Evolutionary conservation across 306 rosid genomes (phyloP), one percentile per base, ranked within the genome.

Genomic region (Nissolia schottii): DNA sequence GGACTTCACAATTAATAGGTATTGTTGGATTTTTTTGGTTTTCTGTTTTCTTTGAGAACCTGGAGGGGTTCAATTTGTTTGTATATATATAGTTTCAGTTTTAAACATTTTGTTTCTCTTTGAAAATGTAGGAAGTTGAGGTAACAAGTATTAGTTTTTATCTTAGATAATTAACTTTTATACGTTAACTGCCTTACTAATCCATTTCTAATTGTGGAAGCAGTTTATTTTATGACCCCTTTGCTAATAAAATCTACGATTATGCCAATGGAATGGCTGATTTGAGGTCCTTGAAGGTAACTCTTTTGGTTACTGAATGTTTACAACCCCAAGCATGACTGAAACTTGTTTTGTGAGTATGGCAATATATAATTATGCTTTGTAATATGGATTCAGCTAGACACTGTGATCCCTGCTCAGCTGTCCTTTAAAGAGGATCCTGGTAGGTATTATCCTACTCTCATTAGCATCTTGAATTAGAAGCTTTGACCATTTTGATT

Each of bases 211-310:
- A 51, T 74, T 79, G 64, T 80, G 84, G 83, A 43, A 81, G 73
- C 97, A 94, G 98, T 80, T 89, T 93, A 77, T 93, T 93, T 88
- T 90, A 87, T 58, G 98, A 93, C 64, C 97, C 98, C 3, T 75
- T 64, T 51, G 81, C 77, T 54, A 50, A 50, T 29, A 79, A 75
- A 72, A 71, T 83, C 43, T 83, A 83, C 2, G 87, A 79, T 31
- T 83, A 76, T 72, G 76, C 80, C 29, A 53, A 71, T 67, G 83
- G 83, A 80, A 35, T 79, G 48, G 77, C 61, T 2, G 87, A 83
- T 77, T 76, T 83, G 75, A 76, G 65, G 67, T 71, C 84, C 53
- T 80, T 79, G 76, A 83, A 79, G 87, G 87, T 83, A 71, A 79
- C 14, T 22, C 32, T 74, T 57, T 45, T 67, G 71, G 51, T 59